Evolutionary conservation across 2,329 filamentous ascomycete species (phyloP).

Genomic region (Alternaria sp.): DNA sequence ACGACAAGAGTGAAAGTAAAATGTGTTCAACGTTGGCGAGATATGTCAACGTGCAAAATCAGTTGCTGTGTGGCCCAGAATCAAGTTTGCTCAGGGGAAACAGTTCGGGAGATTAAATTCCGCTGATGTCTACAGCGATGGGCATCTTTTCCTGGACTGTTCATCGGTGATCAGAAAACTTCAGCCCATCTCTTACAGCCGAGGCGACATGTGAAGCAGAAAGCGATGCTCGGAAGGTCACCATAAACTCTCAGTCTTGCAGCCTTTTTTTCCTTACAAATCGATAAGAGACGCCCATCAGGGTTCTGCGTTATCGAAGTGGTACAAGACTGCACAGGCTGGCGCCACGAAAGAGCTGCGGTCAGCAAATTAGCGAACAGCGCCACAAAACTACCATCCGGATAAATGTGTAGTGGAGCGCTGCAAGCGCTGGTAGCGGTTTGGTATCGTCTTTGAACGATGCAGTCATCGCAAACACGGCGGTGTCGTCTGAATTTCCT

Average conservation of each 20-base stretch:
- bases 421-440: neutral
- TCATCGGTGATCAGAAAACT: neutral
- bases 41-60: neutral
- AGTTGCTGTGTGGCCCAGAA: neutral
- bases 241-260: neutral
- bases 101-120: accelerated
- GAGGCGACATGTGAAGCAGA: neutral
- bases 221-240: neutral
- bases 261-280: neutral
- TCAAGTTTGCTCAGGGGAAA: neutral
- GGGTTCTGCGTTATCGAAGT: neutral
- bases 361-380: conserved; percentile 1
- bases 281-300: neutral
- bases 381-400: neutral
- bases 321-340: neutral
- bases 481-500: neutral
- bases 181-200: neutral
- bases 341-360: neutral
- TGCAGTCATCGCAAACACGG: neutral
- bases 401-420: neutral
- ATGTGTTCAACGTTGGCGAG: neutral
- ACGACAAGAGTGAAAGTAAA: neutral
- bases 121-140: neutral
- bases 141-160: accelerated
- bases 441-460: neutral